Conservation (phyloP, 1,284 basidiomycete genomes). For the Megacollybia platyphylla region DNA sequence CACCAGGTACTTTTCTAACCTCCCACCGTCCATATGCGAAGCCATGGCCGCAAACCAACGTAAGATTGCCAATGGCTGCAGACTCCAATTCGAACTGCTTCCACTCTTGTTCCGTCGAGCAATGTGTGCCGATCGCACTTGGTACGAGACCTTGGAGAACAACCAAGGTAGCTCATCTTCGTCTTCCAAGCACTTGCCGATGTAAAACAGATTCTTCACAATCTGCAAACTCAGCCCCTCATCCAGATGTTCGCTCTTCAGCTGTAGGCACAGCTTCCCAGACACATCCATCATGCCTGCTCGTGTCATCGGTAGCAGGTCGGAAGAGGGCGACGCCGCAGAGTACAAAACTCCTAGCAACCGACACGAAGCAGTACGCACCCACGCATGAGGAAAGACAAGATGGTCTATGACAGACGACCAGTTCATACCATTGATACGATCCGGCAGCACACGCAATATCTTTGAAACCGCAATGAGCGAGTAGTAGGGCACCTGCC, state of each 20-base stretch:
- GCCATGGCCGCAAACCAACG: slow-evolving; percentile 94
- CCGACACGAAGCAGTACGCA: slow-evolving; percentile 57
- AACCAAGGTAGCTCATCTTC: slow-evolving; percentile 77
- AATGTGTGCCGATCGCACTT: slow-evolving; percentile 67
- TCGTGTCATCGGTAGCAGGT: slow-evolving; percentile 33
- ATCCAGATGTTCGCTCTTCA: slow-evolving; percentile 77
- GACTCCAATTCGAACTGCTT: slow-evolving; percentile 48
- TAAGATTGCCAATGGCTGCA: slow-evolving; percentile 70
- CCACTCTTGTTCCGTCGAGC: slow-evolving; percentile 42
- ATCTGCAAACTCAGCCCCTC: slow-evolving; percentile 71
- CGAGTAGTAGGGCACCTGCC: slow-evolving; percentile 80
- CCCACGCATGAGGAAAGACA: slow-evolving; percentile 2
- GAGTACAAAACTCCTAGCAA: slow-evolving; percentile 68
- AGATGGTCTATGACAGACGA: slow-evolving; percentile 28
- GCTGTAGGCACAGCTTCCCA: slow-evolving; percentile 65
- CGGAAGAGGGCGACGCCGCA: slow-evolving; percentile 19
- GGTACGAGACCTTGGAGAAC: slow-evolving; percentile 88
- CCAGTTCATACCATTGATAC: slow-evolving; percentile 48
- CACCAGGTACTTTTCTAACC: slow-evolving; percentile 59
- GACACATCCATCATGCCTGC: slow-evolving; percentile 60
- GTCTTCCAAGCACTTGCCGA: slow-evolving; percentile 56
- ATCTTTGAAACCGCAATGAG: slow-evolving; percentile 59
- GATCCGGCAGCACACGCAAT: slow-evolving; percentile 42
- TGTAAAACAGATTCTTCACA: slow-evolving; percentile 90
- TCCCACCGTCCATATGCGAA: slow-evolving; percentile 47